Base-by-base conservation (phyloP, 306 rosid genomes). In the Mucuna pruriens region DNA sequence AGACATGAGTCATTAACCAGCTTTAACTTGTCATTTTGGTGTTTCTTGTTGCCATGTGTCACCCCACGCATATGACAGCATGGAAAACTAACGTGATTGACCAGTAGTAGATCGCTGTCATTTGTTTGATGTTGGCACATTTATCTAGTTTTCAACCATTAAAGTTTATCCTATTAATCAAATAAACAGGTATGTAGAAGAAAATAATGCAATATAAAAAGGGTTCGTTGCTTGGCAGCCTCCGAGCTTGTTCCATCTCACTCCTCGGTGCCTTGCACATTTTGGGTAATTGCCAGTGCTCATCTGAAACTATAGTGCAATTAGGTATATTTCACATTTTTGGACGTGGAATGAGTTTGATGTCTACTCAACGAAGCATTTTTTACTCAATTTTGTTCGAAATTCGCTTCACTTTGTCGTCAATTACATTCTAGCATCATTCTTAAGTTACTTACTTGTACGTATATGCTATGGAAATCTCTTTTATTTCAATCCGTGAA, bases 1-100 rank as follows among this genome's bases (percentile, higher is more conserved):
- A 66, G 81, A 82, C 82, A 39, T 7, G 81, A 71, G 75, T 77
- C 68, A 61, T 12, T 19, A 1, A 36, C 1, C 31, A 77, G 49
- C 68, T 84, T 51, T 69, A 52, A 25, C 13, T 34, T 57, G 62
- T 22, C 39, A 26, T 36, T 33, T 55, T 62, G 19, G 63, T 20
- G 63, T 36, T 23, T 72, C 17, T 6, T 54, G 13, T 54, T 39
- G 68, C 70, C 86, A 85, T 65, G 6, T 78, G 86, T 25, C 75
- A 19, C 16, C 17, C 20, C 33, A 9, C 7, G 7, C 70, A 64
- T 64, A 49, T 71, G 74, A 25, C 78, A 72, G 36, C 55, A 36
- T 77, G 81, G 79, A 45, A 75, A 20, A 44, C 22, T 16, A 67
- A 19, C 17, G 69, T 58, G 39, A 62, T 82, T 82, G n/a, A 31